A percentile compares a stretch with the other conserved stretches of the same genome.
These are phyloP conservation scores for Ascobolus immersus DNA, from an alignment of 495 filamentous ascomycete genomes.

Conservation along the genomic window DNA sequence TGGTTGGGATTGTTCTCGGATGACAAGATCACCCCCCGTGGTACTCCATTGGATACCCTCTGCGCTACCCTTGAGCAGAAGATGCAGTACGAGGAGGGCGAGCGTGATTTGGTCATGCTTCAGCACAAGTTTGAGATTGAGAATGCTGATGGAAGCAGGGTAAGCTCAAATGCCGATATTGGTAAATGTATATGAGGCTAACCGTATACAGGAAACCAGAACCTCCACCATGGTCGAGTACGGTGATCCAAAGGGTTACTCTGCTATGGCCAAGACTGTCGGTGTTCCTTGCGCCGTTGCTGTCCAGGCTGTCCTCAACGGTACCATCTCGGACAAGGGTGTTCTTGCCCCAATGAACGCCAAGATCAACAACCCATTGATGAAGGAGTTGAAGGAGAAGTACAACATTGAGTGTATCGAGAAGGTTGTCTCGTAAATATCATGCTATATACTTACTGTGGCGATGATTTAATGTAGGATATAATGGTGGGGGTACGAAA, in stretches of 20 bases:
- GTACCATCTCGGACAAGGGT: conserved; percentile 51
- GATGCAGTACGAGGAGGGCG: conserved; percentile 63
- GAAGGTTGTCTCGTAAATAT: conserved; percentile 16
- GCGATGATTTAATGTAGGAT: too few relatives aligned
- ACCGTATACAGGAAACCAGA: conserved; percentile 35
- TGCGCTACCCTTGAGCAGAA: conserved; percentile 77
- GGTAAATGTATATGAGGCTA: not conserved
- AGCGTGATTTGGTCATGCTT: conserved; percentile 69
- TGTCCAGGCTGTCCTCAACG: conserved; percentile 60
- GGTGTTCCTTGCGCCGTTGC: conserved; percentile 40
- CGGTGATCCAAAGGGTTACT: conserved; percentile 54
- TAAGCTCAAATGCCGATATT: conserved; percentile 1
- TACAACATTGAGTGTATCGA: conserved; percentile 29
- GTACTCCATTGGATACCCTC: conserved; percentile 68
- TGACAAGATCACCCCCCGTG: conserved; percentile 41
- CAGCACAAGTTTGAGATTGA: conserved; percentile 90
- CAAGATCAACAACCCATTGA: conserved; percentile 43
- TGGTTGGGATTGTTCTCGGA: conserved; percentile 80
- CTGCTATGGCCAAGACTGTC: conserved; percentile 70
- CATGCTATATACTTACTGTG: too few relatives aligned
- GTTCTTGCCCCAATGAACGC: conserved; percentile 57
- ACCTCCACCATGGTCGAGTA: conserved; percentile 71
- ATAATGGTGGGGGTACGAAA: too few relatives aligned
- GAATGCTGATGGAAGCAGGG: conserved; percentile 38
- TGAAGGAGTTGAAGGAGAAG: conserved; percentile 42